phyloP scores from a whole-genome alignment of 345 rosid genomes.

The Lagerstroemia speciosa region DNA sequence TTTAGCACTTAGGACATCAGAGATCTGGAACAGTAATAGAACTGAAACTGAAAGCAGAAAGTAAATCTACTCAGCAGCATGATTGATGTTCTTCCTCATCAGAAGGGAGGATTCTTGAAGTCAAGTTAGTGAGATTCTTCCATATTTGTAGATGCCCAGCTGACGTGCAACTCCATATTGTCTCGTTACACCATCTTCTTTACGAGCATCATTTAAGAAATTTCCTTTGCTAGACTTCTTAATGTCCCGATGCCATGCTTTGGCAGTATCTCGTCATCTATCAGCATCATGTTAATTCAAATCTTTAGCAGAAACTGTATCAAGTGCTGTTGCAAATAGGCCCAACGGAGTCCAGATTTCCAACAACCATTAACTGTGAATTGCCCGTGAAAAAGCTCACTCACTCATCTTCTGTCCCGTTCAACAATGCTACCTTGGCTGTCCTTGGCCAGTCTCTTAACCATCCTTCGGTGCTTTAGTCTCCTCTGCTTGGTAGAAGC shows the following conservation, averaged over 20 bases:
- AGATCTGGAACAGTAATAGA: neutral
- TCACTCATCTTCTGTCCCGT: neutral
- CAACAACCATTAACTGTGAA: neutral
- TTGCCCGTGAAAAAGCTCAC: neutral
- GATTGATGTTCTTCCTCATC: neutral
- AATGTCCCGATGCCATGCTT: too few species aligned
- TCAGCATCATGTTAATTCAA: neutral
- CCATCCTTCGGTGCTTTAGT: slow-evolving; percentile 43
- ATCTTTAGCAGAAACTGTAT: too few species aligned
- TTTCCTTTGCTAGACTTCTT: neutral
- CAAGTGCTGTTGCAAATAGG: too few species aligned
- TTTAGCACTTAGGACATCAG: neutral
- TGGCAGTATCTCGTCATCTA: neutral
- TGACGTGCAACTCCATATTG: neutral
- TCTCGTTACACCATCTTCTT: neutral
- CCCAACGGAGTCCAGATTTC: too few species aligned
- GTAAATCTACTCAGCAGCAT: neutral
- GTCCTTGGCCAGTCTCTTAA: slow-evolving; percentile 44
- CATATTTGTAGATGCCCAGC: too few species aligned
- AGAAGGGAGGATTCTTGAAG: too few species aligned
- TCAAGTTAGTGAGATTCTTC: too few species aligned
- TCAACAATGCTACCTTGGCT: slow-evolving; percentile 9
- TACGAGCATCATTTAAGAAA: neutral
- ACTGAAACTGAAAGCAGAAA: neutral
- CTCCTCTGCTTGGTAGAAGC: slow-evolving; percentile 25